A percentile compares a stretch with the other conserved stretches of the same genome.
Conservation (phyloP, 495 filamentous ascomycete genomes). For the Lasiosphaeriaceae sp. region DNA sequence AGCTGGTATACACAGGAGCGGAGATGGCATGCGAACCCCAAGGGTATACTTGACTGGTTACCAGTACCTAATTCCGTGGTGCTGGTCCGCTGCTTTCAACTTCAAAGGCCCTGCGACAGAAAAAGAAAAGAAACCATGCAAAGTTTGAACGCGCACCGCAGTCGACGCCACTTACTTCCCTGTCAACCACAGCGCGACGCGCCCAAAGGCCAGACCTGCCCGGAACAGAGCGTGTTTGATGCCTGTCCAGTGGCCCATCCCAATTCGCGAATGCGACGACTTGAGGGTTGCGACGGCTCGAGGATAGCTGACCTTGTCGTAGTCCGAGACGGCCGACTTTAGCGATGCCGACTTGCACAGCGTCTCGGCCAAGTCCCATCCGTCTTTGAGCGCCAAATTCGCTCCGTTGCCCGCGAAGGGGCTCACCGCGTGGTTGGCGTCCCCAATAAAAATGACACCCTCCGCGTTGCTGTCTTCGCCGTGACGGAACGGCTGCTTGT, state of each 20-base stretch:
- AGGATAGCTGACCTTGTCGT: conserved; percentile 28
- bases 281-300: conserved; percentile 22
- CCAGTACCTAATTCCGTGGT: too few relatives aligned
- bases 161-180: conserved; percentile 1
- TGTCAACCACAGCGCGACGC: conserved; percentile 7
- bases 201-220: conserved; percentile 3
- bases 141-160: background rate
- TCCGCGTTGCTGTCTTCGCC: conserved; percentile 1
- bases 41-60: too few relatives aligned
- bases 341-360: conserved; percentile 18
- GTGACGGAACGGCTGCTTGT: conserved; percentile 37
- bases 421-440: conserved; percentile 42
- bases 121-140: too few relatives aligned
- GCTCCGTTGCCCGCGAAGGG: conserved; percentile 43
- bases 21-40: too few relatives aligned
- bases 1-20: too few relatives aligned
- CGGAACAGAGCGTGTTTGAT: conserved; percentile 8
- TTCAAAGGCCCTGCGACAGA: too few relatives aligned
- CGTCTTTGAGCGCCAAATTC: conserved; percentile 39
- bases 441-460: conserved; percentile 38
- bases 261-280: conserved; percentile 17
- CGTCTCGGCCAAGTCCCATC: conserved; percentile 35
- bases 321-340: conserved; percentile 19
- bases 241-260: conserved; percentile 36
- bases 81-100: too few relatives aligned